phyloP scores from a whole-genome alignment of 805 yeast species.

The Candida taoyuanica region DNA sequence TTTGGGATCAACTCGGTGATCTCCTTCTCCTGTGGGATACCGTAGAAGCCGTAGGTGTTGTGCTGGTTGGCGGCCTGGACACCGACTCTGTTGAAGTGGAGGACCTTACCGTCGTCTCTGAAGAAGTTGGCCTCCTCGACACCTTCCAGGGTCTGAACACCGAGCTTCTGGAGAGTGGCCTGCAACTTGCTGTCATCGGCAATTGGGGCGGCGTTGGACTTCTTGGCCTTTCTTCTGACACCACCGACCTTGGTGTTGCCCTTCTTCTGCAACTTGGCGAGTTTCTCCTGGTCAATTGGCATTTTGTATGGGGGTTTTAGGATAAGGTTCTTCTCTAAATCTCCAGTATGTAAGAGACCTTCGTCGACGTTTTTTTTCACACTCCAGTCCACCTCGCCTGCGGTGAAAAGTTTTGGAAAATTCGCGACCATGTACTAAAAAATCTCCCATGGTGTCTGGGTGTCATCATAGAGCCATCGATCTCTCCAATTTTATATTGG shows the following conservation, averaged over 20 bases:
- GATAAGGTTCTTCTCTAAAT: not conserved
- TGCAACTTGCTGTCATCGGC: constrained; percentile 90
- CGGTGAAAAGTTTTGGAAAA: constrained; percentile 6
- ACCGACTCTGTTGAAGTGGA: constrained; percentile 95
- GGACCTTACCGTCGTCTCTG: constrained; percentile 92
- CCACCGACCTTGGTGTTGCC: constrained; percentile 78
- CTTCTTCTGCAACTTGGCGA: constrained; percentile 87
- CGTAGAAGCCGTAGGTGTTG: constrained; percentile 93
- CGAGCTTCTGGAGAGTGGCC: constrained; percentile 81
- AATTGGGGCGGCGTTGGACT: constrained; percentile 57
- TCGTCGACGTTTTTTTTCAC: constrained; percentile 4
- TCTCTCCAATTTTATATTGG: no score
- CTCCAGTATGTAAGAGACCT: not conserved
- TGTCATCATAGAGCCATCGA: no score
- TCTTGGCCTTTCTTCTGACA: constrained; percentile 91
- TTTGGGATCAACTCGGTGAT: constrained; percentile 90
- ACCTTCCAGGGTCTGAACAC: constrained; percentile 82
- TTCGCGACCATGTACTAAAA: no score
- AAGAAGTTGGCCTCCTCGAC: constrained; percentile 97
- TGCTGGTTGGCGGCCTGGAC: constrained; percentile 87
- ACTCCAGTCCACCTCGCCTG: not conserved
- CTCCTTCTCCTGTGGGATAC: constrained; percentile 89
- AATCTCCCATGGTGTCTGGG: constrained; percentile 6
- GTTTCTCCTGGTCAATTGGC: constrained; percentile 92
- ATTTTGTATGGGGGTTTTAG: constrained; percentile 31